These are phyloP conservation scores for Arthrinium puccinioides DNA, from an alignment of 2,329 filamentous ascomycete species.

Conservation along the genomic window DNA sequence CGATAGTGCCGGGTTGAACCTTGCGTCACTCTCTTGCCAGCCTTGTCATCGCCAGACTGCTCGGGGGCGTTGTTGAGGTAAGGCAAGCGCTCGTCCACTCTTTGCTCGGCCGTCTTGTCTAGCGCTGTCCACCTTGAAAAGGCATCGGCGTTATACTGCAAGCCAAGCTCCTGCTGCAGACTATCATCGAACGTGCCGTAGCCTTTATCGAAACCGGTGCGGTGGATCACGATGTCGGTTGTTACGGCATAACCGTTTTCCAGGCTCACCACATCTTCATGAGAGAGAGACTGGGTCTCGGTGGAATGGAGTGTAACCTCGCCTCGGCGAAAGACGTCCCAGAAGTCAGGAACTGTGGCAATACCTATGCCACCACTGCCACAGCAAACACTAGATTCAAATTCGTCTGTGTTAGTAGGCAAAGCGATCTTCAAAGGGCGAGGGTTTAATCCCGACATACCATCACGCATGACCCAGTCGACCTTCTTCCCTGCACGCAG, in stretches of 20 bases:
- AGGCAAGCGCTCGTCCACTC: slow-evolving; percentile 3
- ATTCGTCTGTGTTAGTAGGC: no score
- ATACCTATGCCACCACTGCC: slow-evolving; percentile 14
- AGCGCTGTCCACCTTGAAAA: slow-evolving; percentile 3
- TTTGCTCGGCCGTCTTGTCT: background rate
- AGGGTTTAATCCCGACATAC: no score
- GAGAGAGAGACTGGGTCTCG: slow-evolving; percentile 9
- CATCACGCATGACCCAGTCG: slow-evolving; percentile 17
- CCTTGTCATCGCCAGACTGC: background rate
- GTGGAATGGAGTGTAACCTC: slow-evolving; percentile 11
- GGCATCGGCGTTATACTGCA: background rate
- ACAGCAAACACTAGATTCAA: slow-evolving; percentile 10
- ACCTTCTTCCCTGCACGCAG: slow-evolving; percentile 16
- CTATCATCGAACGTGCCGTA: slow-evolving; percentile 17
- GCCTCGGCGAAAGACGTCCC: slow-evolving; percentile 13
- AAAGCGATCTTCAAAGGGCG: background rate
- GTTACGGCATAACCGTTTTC: slow-evolving; percentile 7
- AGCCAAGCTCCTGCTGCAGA: slow-evolving; percentile 2
- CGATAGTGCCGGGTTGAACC: slow-evolving; percentile 4
- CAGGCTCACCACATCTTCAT: slow-evolving; percentile 12
- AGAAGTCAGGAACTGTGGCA: slow-evolving; percentile 15
- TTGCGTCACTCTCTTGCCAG: background rate
- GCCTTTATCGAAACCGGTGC: slow-evolving; percentile 20
- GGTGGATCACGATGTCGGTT: slow-evolving; percentile 18
- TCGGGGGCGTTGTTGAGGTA: slow-evolving; percentile 3